Evolutionary conservation across 176 grass and related monocot species (phyloP), one percentile per base, ranked within the genome.

Genomic region (Avena insularis): DNA sequence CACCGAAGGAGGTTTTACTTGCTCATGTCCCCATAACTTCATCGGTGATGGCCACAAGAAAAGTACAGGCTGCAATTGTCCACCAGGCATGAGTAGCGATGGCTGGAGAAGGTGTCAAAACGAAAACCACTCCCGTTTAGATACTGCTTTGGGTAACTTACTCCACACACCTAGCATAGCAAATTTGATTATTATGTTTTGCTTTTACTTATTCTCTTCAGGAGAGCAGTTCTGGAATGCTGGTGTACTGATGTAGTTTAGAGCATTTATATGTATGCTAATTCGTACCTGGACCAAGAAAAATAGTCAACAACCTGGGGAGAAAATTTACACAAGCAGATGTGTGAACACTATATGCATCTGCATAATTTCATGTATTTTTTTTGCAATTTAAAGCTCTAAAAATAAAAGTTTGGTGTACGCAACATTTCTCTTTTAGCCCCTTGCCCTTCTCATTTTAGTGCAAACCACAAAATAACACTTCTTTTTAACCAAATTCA

Each of bases 1-100:
- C 45, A 90, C 27, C 19, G 1, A 8, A 10, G 88, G 88, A 50
- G 4, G 61, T 6, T 90, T 8, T 77, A 77, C 27, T n/a, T 90
- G 88, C 53, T 70, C 27, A 25, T 90, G 88, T 64, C 88, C 88
- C 43, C 0, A 15, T 2, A 12, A 77, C 15, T 16, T 2, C 15
- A 43, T 0, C 10, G 88, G 88, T 38, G 61, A 90, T 12, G 78
- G 78, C 27, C 11, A n/a, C 71, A 82, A 0, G 14, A 43, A 0
- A 12, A 83, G 88, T 46, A 82, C 36, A 77, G 11, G 23, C 9
- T 90, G 83, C 60, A 82, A 35, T 35, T 35, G 33, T 35, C 33
- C 33, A 35, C 33, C 33, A 35, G 33, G 33, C 33, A 35, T 35
- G 33, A 35, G 33, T 35, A 35, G 33, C 33, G 33, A 35, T 35